Evolutionary conservation across 2,329 filamentous ascomycete species (phyloP), one percentile per base, ranked within the genome.

Genomic region (Pseudogymnoascus sp.): DNA sequence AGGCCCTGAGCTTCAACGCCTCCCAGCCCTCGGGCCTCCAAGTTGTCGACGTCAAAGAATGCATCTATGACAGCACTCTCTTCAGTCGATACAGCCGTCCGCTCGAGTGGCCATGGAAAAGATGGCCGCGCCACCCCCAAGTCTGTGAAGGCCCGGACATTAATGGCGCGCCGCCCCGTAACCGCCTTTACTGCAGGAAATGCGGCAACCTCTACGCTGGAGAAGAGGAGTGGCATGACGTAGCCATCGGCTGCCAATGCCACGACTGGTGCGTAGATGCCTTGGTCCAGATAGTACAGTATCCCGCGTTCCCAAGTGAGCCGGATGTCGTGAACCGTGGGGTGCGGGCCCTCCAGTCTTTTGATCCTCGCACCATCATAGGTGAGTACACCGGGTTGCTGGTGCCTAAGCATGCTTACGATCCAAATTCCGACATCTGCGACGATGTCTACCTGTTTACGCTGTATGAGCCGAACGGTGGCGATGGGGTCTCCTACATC

Each of bases 251-350:
- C 29, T 54, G 47, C 47, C 47, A 33, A 54, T 54, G 47, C 29
- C 29, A 33, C 47, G 15, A 33, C 29, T 33, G 6, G n/a, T 29
- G 10, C 17, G 21, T 2, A 47, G 41, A 8, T 15, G 11, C 9
- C 13, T 31, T 54, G 29, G 13, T 54, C 47, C 47, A 54, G 47
- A 54, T 54, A 54, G 47, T 54, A 33, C 29, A 54, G 29, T 54
- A 33, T 54, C 47, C 47, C 29, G 29, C 47, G 29, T 54, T 54
- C 29, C 47, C 47, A 8, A 4, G 35, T 13, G 9, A 21, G 47
- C 47, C 47, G 29, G 10, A 13, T 10, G 47, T 33, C 29, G 47
- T 54, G 47, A 54, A 54, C 29, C 47, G 47, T 11, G 47, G 47
- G n/a, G 47, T 54, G 47, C 47, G 47, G 4, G 15, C 47, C 47